Evolutionary conservation across 306 rosid genomes (phyloP), one percentile per base, ranked within the genome.

Genomic region (Malus domestica): DNA sequence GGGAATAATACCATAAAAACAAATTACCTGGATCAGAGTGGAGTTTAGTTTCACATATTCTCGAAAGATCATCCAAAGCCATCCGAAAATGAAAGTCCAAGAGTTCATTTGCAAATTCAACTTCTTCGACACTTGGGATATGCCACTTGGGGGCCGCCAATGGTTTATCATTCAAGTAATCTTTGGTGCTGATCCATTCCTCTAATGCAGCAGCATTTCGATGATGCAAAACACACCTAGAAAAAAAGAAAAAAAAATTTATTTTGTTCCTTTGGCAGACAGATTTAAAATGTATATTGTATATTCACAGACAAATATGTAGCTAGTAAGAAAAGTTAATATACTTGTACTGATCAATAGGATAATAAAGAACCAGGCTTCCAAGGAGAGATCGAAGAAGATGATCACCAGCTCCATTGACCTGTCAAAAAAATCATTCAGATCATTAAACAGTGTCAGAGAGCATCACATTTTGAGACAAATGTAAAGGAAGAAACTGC

Each of bases 321-420:
- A 11, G 60, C 44, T 62, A 62, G 61, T 20, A 62, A 62, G 54
- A 73, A 76, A 67, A 65, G 45, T 29, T 29, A 29, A 73, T 83
- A 68, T 86, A 95, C 99, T 75, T 90, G 79, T 95, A 95, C 77
- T 95, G 97, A 78, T 90, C 96, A 68, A 92, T 76, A 15, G 99
- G 99, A 89, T 92, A 95, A 88, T 92, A 95, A 78, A 90, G 93
- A 89, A 95, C 82, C 87, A 89, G 86, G 84, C 99, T 89, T 68
- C 97, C 97, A 65, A 95, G 93, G 70, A 95, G 89, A 78, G 97
- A 90, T 44, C 99, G 92, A 74, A 92, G 96, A 87, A 95, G 96
- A 87, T 92, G 93, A 89, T 89, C 99, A 80, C 91, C 97, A 74
- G 99, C 99, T 78, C 93, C 97, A 85, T 90, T 92, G 71, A 95